Evolutionary conservation across 2,329 filamentous ascomycete genomes (phyloP), one percentile per base, ranked within the genome.

Genomic region (Aspergillus japonicus): DNA sequence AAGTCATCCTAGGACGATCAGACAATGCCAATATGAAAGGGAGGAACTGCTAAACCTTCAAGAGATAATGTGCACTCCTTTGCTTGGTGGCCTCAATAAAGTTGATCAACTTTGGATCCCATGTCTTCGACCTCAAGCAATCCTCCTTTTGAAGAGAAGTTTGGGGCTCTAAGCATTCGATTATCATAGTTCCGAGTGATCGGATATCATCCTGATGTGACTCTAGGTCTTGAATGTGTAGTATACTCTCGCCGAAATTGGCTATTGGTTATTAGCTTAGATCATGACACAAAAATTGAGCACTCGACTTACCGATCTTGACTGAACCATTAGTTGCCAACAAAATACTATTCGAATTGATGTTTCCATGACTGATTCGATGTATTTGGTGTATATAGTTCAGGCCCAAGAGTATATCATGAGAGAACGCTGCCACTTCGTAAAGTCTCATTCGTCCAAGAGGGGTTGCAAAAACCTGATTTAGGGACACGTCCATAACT

Each of bases 401-500:
- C 21, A 64, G 2, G n/a, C 64, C 61, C 5, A 39, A 16, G 5
- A 66, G 48, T 21, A 66, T 53, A 39, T 66, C 60, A 21, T 56
- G 47, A 26, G 51, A 60, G 49, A 64, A 63, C 21, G 57, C 61
- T n/a, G 60, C 59, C 21, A 64, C 57, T 48, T 66, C 52, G 47
- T 60, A 66, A 7, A 53, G 49, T 54, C 60, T 50, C 33, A 63
- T 51, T 8, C 48, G 56, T 11, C 60, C 59, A 19, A 63, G 56
- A 8, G 52, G 63, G 7, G 54, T 63, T 44, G 48, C 47, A 39
- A 63, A 65, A 12, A 61, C 54, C 29, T 60, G 44, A 7, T 29
- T 50, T 19, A 66, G 53, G 19, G 56, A 64, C n/a, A 64, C 47
- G 49, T 64, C 64, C 54, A 64, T 62, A 2, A 66, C 21, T 54